Percentiles rank a stretch among this genome's conserved stretches.
Conservation (phyloP, 2,329 filamentous ascomycete species). For the Penicillium sp. region DNA sequence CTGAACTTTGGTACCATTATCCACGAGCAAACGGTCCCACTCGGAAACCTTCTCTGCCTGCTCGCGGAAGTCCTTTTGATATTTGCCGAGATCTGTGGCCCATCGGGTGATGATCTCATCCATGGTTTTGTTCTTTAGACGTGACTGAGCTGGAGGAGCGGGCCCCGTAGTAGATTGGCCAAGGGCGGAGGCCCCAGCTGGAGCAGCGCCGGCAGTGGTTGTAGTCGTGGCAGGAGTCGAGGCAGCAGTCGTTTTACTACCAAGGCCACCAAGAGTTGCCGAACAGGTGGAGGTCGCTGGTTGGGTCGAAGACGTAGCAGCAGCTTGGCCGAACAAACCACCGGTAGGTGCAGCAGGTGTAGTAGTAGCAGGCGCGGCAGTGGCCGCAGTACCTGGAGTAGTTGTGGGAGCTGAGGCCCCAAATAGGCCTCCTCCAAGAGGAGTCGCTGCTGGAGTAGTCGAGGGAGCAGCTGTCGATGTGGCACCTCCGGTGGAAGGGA, state of each 20-base stretch:
- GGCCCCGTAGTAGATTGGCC: conserved; percentile 77
- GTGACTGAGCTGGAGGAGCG: conserved; percentile 73
- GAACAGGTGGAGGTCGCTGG: conserved; percentile 1
- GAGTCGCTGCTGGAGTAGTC: conserved; percentile 32
- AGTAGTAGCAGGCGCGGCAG: conserved; percentile 30
- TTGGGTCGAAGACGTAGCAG: conserved; percentile 34
- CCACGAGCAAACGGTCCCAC: conserved; percentile 90
- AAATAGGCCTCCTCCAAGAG: conserved; percentile 29
- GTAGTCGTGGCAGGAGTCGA: conserved; percentile 21
- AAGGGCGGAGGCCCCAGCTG: conserved; percentile 43
- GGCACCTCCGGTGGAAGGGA: conserved; percentile 28
- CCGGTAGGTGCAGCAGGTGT: conserved; percentile 22
- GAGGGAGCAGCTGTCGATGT: conserved; percentile 33
- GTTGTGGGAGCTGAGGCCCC: conserved; percentile 28
- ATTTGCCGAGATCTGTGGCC: conserved; percentile 92
- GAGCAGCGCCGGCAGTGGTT: conserved; percentile 29
- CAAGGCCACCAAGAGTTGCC: conserved; percentile 1
- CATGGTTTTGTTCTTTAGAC: conserved; percentile 97
- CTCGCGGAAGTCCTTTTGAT: conserved; percentile 93
- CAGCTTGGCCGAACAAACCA: conserved; percentile 23
- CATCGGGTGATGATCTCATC: conserved; percentile 97
- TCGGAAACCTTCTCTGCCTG: conserved; percentile 82
- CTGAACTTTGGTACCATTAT: conserved; percentile 93
- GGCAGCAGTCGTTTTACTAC: conserved; percentile 15
- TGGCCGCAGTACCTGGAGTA: conserved; percentile 28